A percentile compares a stretch with the other conserved stretches of the same genome.
phyloP scores from a whole-genome alignment of 2,329 filamentous ascomycete genomes.

The Aspergillus floridensis region DNA sequence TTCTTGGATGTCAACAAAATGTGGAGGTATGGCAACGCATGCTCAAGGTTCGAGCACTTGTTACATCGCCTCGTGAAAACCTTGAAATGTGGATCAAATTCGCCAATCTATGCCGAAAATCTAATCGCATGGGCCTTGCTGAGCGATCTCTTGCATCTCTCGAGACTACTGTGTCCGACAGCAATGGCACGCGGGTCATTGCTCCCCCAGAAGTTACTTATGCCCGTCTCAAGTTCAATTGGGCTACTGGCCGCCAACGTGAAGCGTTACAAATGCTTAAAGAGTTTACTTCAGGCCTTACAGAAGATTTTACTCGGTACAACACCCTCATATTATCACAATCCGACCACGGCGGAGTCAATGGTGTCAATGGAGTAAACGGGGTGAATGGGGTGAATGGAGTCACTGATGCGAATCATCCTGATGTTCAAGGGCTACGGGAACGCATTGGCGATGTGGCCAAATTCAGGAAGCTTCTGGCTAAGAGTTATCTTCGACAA shows the following conservation, averaged over 20 bases:
- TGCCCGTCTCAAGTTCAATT: conserved; percentile 95
- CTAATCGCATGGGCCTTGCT: conserved; percentile 86
- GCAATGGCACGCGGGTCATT: conserved; percentile 39
- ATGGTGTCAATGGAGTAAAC: conserved; percentile 52
- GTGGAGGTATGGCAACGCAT: conserved; percentile 98
- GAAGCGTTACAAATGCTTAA: conserved; percentile 59
- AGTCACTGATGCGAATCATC: conserved; percentile 39
- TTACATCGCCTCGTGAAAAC: conserved; percentile 88
- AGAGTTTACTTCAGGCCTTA: conserved; percentile 60
- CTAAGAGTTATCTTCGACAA: conserved; percentile 93
- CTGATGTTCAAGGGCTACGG: conserved; percentile 38
- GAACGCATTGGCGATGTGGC: conserved; percentile 49
- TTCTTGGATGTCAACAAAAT: conserved; percentile 93
- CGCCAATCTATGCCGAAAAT: conserved; percentile 95
- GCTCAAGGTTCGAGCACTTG: conserved; percentile 88
- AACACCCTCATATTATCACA: conserved; percentile 42
- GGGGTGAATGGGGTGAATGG: conserved; percentile 53
- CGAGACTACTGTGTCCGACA: conserved; percentile 64
- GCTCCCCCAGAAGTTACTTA: conserved; percentile 78
- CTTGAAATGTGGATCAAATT: conserved; percentile 99
- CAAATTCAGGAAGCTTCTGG: conserved; percentile 68
- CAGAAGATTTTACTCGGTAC: conserved; percentile 55
- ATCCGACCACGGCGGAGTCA: conserved; percentile 41
- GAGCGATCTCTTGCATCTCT: conserved; percentile 92
- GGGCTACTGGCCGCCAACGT: conserved; percentile 74